phyloP scores from a whole-genome alignment of 306 rosid species.

The Glycyrrhiza uralensis region DNA sequence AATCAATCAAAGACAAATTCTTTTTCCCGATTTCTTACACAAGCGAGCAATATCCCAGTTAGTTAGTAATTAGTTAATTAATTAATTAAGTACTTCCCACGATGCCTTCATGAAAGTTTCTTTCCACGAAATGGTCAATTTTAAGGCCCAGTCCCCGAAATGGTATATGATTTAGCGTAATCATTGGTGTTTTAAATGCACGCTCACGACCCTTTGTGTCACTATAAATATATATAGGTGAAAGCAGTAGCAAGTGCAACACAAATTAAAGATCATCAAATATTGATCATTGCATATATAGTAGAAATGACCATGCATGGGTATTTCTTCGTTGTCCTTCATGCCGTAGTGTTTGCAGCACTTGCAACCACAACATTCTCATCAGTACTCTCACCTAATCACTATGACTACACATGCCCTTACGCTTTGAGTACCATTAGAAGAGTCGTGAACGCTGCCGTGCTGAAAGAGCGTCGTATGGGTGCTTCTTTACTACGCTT shows the following conservation, averaged over 20 bases:
- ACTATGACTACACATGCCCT: conserved; percentile 38
- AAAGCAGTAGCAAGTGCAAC: background rate
- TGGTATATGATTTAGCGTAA: background rate
- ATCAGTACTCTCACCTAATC: conserved; percentile 16
- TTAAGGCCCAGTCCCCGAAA: conserved; percentile 5
- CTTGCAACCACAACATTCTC: conserved; percentile 24
- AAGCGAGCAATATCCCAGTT: background rate
- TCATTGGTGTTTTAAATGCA: background rate
- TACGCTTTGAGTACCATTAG: conserved; percentile 29
- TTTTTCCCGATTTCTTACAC: background rate
- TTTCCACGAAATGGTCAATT: conserved; percentile 9
- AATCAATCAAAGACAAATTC: conserved; percentile 21
- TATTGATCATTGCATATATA: too few relatives aligned
- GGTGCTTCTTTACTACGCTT: conserved; percentile 46
- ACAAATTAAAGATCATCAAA: too few relatives aligned
- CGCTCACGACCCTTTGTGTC: background rate
- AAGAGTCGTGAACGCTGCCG: conserved; percentile 21
- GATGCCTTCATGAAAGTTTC: conserved; percentile 18
- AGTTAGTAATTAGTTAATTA: background rate
- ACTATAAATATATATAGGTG: conserved; percentile 17
- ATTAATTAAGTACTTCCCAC: too few relatives aligned
- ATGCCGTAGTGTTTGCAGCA: background rate
- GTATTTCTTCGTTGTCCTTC: background rate
- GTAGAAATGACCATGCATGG: conserved; percentile 11
- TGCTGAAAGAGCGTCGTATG: conserved; percentile 35